phyloP scores from a whole-genome alignment of 176 grass and related monocot genomes.

The Alopecurus myosuroides region DNA sequence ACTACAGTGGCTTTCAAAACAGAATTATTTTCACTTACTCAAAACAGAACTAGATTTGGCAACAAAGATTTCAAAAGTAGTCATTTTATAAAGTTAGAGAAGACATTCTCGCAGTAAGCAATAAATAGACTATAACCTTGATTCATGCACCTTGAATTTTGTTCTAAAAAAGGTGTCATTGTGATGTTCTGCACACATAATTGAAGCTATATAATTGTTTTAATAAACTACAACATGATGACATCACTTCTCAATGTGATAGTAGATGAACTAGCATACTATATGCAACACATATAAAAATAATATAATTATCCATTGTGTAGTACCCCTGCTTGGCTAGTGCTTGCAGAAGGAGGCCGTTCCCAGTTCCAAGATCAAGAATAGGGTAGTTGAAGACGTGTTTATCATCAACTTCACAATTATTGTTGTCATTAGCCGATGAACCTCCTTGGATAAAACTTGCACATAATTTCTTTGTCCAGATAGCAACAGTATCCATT shows the following conservation, averaged over 20 bases:
- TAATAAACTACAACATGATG: neutral
- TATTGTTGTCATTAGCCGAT: constrained; percentile 8
- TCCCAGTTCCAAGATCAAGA: constrained; percentile 92
- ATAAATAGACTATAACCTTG: neutral
- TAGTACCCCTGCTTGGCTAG: constrained; percentile 86
- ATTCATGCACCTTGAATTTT: neutral
- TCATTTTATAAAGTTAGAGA: neutral
- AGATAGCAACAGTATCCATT: constrained; percentile 87
- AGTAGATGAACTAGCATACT: neutral
- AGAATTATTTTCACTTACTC: neutral
- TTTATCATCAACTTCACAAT: constrained; percentile 45
- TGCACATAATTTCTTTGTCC: constrained; percentile 70
- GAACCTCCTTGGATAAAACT: constrained; percentile 27
- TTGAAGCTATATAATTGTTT: constrained; percentile 3
- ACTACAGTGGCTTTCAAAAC: neutral
- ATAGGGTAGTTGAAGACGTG: constrained; percentile 60
- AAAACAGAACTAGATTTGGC: neutral
- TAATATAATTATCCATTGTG: neutral
- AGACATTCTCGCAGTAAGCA: neutral
- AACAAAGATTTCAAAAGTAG: neutral
- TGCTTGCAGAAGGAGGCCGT: constrained; percentile 82
- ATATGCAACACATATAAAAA: neutral
- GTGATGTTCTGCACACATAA: neutral
- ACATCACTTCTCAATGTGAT: neutral
- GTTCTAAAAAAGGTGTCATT: neutral